Evolutionary conservation across 2,329 filamentous ascomycete genomes (phyloP), one percentile per base, ranked within the genome.

Genomic region (Talaromyces verruculosus): DNA sequence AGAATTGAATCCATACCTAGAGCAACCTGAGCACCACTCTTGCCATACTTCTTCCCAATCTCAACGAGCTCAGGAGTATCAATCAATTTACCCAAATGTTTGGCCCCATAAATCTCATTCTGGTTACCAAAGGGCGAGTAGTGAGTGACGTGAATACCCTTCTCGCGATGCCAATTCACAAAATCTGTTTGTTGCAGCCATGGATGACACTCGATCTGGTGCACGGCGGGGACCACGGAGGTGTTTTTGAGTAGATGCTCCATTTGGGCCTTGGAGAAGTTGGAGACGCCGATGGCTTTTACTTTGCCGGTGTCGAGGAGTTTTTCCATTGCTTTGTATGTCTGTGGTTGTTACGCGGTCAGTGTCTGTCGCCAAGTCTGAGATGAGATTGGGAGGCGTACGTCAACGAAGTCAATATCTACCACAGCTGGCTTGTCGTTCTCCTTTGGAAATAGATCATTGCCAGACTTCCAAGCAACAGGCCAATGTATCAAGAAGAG

Each of bases 401-500:
- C 80, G 41, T 84, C 83, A 37, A 84, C 77, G 65, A 81, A 82
- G 70, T 85, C 83, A 59, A 80, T 77, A 41, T 82, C 73, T 17
- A 78, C 81, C 1, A 78, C 71, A n/a, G 76, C 69, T 3, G 75
- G 72, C 61, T 82, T 82, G 33, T 79, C 81, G 62, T 81, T 71
- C 28, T 78, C 71, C 65, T 76, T 74, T 2, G 84, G 84, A 60
- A 84, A 80, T 47, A 79, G 68, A 5, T 81, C 76, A 25, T 79
- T 76, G n/a, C 83, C 80, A 28, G 80, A 77, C 57, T 81, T 80
- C 73, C 85, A 87, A 0, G 85, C 79, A 10, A 82, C 80, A 0
- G 85, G 86, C 83, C 84, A 91, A 77, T 91, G 88, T 73, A 92
- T 90, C 66, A 91, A 81, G 75, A 85, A 90, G 11, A 91, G 80